Base-by-base conservation (phyloP, 2,329 filamentous ascomycete species). In the Didymella lethalis region DNA sequence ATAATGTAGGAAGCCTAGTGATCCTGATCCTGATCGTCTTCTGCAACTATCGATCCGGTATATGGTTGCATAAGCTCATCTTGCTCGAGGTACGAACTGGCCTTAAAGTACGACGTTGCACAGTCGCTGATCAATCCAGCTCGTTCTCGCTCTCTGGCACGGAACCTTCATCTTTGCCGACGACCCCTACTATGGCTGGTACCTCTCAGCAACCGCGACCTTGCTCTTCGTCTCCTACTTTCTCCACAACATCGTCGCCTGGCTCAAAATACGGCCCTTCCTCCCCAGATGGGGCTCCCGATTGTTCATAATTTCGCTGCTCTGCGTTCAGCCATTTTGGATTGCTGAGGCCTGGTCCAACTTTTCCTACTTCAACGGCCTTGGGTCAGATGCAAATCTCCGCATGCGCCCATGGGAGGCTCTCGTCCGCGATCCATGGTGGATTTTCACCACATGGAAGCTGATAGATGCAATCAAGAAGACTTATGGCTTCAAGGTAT, bases 181-280 rank as follows among this genome's bases (percentile, higher is more conserved):
- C 4, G 73, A 76, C 34, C 74, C 73, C 8, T 43, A 29, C 10
- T 76, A 75, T 32, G 74, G 74, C 31, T 75, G 72, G 73, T 76
- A 74, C 34, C 64, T 76, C 7, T 74, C 71, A 36, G 49, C 71
- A 2, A 76, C 74, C 11, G 74, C 74, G 4, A 69, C 65, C 7
- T 66, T 76, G 14, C 70, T 76, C 41, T 76, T 76, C 64, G 67
- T 75, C 54, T 75, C 72, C 1, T 76, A 75, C 54, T 72, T 74
- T 34, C 63, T 76, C 28, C 74, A 76, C 55, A 75, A 76, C 45
- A 61, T 75, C 32, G 68, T 76, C 5, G 70, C 74, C 1, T 76
- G 74, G 74, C 61, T 76, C 10, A 75, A 76, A 52, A 76, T 76
- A 32, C 63, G 68, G 7, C 74, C 73, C 1, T 76, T 76, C 53